phyloP scores from a whole-genome alignment of 2,329 filamentous ascomycete genomes.

The Ceratocystis harringtonii region DNA sequence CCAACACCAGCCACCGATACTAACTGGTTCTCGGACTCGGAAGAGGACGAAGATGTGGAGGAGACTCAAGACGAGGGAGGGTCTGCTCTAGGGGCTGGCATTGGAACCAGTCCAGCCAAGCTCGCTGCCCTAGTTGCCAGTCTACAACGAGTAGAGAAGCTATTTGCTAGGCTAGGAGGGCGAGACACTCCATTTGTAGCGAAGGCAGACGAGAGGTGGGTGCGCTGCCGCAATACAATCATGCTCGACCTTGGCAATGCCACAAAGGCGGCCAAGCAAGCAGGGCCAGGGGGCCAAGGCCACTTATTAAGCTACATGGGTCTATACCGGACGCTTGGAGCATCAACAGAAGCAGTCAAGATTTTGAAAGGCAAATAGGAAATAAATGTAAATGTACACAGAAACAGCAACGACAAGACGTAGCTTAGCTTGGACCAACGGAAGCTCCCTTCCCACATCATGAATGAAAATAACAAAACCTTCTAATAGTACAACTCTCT shows the following conservation, averaged over 20 bases:
- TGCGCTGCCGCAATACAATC: conserved; percentile 40
- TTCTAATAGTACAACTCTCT: conserved; percentile 6
- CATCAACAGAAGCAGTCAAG: conserved; percentile 38
- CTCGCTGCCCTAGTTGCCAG: conserved; percentile 27
- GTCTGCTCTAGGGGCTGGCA: conserved; percentile 14
- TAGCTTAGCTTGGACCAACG: neutral
- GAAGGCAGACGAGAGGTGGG: conserved; percentile 38
- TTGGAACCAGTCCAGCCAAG: conserved; percentile 23
- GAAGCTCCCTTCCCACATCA: conserved; percentile 8
- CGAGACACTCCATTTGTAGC: conserved; percentile 35
- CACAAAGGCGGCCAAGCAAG: conserved; percentile 30
- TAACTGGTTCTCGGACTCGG: conserved; percentile 20
- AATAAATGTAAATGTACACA: neutral
- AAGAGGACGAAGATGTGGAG: conserved; percentile 22
- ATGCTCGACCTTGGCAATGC: conserved; percentile 41
- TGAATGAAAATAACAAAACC: neutral
- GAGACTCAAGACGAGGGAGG: conserved; percentile 19
- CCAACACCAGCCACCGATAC: conserved; percentile 19
- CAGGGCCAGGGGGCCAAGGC: conserved; percentile 29
- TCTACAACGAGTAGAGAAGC: conserved; percentile 31
- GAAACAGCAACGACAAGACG: neutral
- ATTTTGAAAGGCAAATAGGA: conserved; percentile 24
- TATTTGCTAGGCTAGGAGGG: conserved; percentile 35
- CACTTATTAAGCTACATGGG: conserved; percentile 37
- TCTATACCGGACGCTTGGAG: conserved; percentile 38